phyloP scores from a whole-genome alignment of 1,284 basidiomycete genomes.

The Ceratobasidium theobromae region DNA sequence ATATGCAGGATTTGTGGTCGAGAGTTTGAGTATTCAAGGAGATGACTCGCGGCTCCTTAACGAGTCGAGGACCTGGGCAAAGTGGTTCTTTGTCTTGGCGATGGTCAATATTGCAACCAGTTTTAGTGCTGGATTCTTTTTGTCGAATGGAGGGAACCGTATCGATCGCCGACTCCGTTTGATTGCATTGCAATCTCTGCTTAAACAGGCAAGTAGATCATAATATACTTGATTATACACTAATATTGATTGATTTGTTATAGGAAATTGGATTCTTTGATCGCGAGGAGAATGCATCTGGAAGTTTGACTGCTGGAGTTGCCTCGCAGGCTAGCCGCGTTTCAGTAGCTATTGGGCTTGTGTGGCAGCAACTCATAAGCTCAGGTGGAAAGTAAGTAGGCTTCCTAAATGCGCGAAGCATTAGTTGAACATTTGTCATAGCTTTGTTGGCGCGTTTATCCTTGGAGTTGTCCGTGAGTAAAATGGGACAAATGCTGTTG shows the following conservation, averaged over 20 bases:
- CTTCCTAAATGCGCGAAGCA: background rate
- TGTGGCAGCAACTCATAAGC: constrained; percentile 45
- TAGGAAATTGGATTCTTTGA: constrained; percentile 44
- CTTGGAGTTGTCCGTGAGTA: constrained; percentile 45
- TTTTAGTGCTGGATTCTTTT: constrained; percentile 38
- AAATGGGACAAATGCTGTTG: constrained; percentile 37
- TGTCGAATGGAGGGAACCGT: constrained; percentile 40
- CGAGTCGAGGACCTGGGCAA: constrained; percentile 39
- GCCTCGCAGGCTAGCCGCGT: constrained; percentile 44
- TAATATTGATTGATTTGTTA: too few species aligned
- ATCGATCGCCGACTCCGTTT: constrained; percentile 37
- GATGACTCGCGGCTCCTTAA: constrained; percentile 37
- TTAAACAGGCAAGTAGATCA: constrained; percentile 17
- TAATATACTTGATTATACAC: too few species aligned
- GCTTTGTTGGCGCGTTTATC: constrained; percentile 44
- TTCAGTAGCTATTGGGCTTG: constrained; percentile 44
- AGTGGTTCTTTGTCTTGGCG: constrained; percentile 43
- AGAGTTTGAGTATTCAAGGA: constrained; percentile 37
- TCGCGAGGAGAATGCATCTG: constrained; percentile 42
- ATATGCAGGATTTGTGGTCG: constrained; percentile 35
- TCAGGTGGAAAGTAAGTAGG: constrained; percentile 38
- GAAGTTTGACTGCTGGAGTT: constrained; percentile 45
- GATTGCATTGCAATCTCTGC: constrained; percentile 3
- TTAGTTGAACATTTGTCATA: constrained; percentile 30
- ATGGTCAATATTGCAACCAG: constrained; percentile 37